phyloP scores from a whole-genome alignment of 2,329 filamentous ascomycete species.

The Phialophora macrospora region DNA sequence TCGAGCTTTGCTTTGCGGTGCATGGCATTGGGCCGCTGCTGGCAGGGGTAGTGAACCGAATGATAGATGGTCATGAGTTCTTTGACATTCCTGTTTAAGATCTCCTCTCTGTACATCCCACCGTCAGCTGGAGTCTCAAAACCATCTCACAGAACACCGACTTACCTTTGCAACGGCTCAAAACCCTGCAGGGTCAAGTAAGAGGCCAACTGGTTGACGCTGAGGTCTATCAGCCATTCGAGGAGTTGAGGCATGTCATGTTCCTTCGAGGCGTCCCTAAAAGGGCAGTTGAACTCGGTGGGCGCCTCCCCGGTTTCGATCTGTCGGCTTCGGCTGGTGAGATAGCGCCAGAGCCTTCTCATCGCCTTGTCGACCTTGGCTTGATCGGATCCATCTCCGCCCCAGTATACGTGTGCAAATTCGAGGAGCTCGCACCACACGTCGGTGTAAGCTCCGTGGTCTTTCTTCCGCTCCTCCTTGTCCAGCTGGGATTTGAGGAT shows the following conservation, averaged over 20 bases:
- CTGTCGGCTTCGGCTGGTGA: neutral
- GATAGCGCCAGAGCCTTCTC: constrained; percentile 21
- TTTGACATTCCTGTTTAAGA: neutral
- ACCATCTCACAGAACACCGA: neutral
- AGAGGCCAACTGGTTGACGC: neutral
- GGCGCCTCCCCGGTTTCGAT: neutral
- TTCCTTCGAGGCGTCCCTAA: neutral
- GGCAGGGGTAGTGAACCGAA: neutral
- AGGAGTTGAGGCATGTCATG: neutral
- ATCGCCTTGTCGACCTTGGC: constrained; percentile 9
- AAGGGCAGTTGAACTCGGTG: neutral
- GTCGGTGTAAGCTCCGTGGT: constrained; percentile 20
- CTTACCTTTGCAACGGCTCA: neutral
- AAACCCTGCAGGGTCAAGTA: neutral
- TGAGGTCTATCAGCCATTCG: neutral
- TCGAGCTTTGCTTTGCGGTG: neutral
- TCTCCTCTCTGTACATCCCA: neutral
- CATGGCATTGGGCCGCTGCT: neutral
- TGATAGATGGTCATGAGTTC: neutral
- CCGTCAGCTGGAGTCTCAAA: neutral
- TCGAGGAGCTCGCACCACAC: constrained; percentile 28
- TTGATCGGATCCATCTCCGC: neutral
- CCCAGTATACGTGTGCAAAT: constrained; percentile 18
- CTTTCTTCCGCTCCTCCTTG: neutral
- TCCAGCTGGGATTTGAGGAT: neutral